These are phyloP conservation scores for Leonotis leonurus DNA, from an alignment of 257 asterid species.

Conservation along the genomic window DNA sequence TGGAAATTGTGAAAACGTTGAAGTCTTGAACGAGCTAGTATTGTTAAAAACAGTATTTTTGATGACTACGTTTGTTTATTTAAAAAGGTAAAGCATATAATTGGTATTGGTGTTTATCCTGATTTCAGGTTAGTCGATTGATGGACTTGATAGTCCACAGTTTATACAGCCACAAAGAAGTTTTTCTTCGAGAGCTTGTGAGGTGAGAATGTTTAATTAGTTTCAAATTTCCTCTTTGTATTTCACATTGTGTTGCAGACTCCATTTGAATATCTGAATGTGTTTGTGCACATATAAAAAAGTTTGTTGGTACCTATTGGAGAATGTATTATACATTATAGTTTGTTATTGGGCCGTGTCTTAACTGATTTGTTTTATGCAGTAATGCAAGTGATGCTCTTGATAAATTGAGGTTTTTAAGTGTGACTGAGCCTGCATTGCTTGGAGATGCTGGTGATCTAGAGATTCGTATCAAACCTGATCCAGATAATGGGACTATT, in stretches of 20 bases:
- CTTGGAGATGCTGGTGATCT: constrained; percentile 88
- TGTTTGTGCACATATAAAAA: neutral
- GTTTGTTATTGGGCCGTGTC: too few relatives aligned
- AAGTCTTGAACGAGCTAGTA: neutral
- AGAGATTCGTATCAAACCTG: constrained; percentile 84
- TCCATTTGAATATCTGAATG: neutral
- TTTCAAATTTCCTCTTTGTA: neutral
- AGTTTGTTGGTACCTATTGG: too few relatives aligned
- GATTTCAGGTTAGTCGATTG: constrained; percentile 78
- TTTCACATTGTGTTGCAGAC: neutral
- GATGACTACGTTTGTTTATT: too few relatives aligned
- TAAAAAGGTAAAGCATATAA: too few relatives aligned
- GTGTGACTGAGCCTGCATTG: constrained; percentile 82
- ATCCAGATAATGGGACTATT: constrained; percentile 88
- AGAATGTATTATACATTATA: too few relatives aligned
- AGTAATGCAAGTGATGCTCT: constrained; percentile 99
- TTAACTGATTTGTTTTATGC: constrained; percentile 16
- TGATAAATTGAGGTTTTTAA: constrained; percentile 84
- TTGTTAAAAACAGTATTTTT: neutral
- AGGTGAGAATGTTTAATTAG: constrained; percentile 51
- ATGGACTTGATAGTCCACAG: constrained; percentile 96
- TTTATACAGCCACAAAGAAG: constrained; percentile 97
- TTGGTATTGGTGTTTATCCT: too few relatives aligned
- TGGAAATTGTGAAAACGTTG: neutral
- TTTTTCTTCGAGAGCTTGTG: constrained; percentile 95